Evolutionary conservation across 495 filamentous ascomycete species (phyloP).

Genomic region (Penicillium waksmanii): DNA sequence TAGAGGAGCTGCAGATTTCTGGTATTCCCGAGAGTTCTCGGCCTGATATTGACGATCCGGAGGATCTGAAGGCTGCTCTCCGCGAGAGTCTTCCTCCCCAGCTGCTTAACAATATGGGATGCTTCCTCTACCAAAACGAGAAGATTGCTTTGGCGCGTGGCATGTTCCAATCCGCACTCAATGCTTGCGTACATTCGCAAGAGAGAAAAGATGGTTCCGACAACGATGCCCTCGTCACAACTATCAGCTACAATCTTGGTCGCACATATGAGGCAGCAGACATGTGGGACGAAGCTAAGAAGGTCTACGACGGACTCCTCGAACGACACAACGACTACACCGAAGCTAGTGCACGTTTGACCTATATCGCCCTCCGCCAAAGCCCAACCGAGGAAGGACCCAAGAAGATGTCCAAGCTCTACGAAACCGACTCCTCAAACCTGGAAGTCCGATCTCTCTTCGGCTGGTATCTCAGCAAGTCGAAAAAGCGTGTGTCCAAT

Average conservation of each 20-base stretch:
- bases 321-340: conserved; percentile 86
- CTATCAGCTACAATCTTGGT: conserved; percentile 94
- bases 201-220: conserved; percentile 66
- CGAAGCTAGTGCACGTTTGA: conserved; percentile 82
- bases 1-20: conserved; percentile 83
- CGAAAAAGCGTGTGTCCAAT: conserved; percentile 77
- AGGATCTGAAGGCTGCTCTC: conserved; percentile 59
- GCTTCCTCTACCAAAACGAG: conserved; percentile 87
- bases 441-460: conserved; percentile 90
- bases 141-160: conserved; percentile 79
- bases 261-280: conserved; percentile 90
- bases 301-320: conserved; percentile 82
- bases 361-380: conserved; percentile 86
- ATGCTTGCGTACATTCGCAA: conserved; percentile 75
- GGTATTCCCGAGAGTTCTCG: conserved; percentile 69
- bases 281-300: conserved; percentile 78
- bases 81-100: conserved; percentile 83
- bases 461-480: conserved; percentile 89
- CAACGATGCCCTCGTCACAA: conserved; percentile 86
- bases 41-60: conserved; percentile 66
- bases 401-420: conserved; percentile 78
- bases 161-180: conserved; percentile 85
- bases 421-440: conserved; percentile 75
- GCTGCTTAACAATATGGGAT: conserved; percentile 94
- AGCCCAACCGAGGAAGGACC: conserved; percentile 84